Evolutionary conservation across 345 rosid genomes (phyloP), one percentile per base, ranked within the genome.

Genomic region (Boechera divaricarpa): DNA sequence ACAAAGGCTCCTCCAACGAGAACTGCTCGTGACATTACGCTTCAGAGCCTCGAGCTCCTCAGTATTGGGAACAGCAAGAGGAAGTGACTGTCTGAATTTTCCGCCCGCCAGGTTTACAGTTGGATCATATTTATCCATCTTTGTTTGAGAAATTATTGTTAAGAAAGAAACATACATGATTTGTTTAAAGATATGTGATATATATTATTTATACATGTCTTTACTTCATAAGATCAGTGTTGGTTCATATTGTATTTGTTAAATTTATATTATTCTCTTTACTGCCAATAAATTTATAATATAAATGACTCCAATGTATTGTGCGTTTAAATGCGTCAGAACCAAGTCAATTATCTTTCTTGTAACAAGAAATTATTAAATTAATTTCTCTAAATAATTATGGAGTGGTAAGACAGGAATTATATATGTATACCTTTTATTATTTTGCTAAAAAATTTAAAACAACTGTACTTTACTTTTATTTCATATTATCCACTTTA

Each of bases 31-130:
- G 92, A 88, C 75, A 89, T 92, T 38, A 65, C 91, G 4, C 83
- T 90, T 21, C 76, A 86, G 72, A 91, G 93, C 85, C 87, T 95
- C 6, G 99, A 95, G 80, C 81, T 89, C 66, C 86, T 95, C 21
- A 78, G 94, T 11, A 79, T 92, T 52, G 87, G 91, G 28, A 89
- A 83, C 62, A 47, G 48, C 4, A 72, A 78, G 55, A 78, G 81
- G 69, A 72, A 78, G 56, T 78, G 56, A 77, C 53, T 49, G 18
- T 29, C 57, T 39, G 18, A 56, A 16, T 63, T 47, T 47, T 1
- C 21, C 21, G 1, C 52, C 52, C 24, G 52, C 52, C 52, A n/a
- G 21, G 16, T 47, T 45, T 12, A 42, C 39, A 10, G 7, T 48
- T 36, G 49, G 12, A 26, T 41, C 5, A 73, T 42, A 21, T 12